phyloP scores from a whole-genome alignment of 176 grass and related monocot genomes.

The Secale cereale region DNA sequence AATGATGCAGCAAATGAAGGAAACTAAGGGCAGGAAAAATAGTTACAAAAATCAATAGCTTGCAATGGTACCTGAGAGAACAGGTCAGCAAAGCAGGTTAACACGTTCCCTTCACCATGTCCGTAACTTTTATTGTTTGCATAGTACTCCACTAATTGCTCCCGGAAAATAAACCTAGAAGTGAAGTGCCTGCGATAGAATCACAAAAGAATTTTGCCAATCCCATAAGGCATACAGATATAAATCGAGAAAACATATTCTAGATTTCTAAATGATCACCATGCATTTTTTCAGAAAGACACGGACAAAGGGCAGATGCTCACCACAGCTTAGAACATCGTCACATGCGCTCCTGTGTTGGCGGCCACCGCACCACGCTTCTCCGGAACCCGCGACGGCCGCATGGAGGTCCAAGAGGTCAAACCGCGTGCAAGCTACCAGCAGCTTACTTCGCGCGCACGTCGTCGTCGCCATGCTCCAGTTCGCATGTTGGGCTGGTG shows the following conservation, averaged over 20 bases:
- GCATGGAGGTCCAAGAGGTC: too few species aligned
- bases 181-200: constrained; percentile 57
- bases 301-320: too few species aligned
- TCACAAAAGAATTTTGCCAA: not conserved
- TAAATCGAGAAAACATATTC: not conserved
- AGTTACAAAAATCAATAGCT: constrained; percentile 6
- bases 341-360: too few species aligned
- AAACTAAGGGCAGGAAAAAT: not conserved
- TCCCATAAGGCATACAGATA: not conserved
- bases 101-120: constrained; percentile 75
- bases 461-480: too few species aligned
- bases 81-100: constrained; percentile 83
- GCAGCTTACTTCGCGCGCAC: too few species aligned
- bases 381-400: too few species aligned
- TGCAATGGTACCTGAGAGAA: constrained; percentile 75
- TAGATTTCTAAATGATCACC: too few species aligned
- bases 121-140: constrained; percentile 51
- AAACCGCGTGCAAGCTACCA: too few species aligned
- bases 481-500: too few species aligned
- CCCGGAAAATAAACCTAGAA: constrained; percentile 76
- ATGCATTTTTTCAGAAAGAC: too few species aligned
- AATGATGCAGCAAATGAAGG: not conserved
- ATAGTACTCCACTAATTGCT: constrained; percentile 91
- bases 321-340: too few species aligned
- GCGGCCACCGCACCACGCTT: too few species aligned